These are phyloP conservation scores for Pichia ethanolica DNA, from an alignment of 805 yeast species.

Conservation along the genomic window DNA sequence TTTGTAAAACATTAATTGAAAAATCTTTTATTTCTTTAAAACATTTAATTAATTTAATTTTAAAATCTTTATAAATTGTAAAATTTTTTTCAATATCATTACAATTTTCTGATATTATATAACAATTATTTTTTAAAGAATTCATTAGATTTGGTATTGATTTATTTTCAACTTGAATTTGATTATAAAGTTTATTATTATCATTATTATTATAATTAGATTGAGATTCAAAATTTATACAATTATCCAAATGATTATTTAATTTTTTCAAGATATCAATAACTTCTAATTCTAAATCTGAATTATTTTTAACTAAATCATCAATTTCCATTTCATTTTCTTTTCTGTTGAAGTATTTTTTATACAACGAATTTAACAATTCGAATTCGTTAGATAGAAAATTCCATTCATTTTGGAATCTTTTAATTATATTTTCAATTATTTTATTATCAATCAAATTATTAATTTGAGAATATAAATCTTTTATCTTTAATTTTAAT, in stretches of 20 bases:
- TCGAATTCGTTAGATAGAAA: slow-evolving; percentile 15
- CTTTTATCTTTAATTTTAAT: slow-evolving; percentile 25
- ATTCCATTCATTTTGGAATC: slow-evolving; percentile 22
- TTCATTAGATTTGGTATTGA: slow-evolving; percentile 45
- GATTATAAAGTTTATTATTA: slow-evolving; percentile 33
- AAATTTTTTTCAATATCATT: slow-evolving; percentile 21
- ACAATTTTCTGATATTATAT: slow-evolving; percentile 23
- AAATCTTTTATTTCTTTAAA: slow-evolving; percentile 7
- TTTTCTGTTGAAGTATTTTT: slow-evolving; percentile 11
- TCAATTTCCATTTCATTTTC: slow-evolving; percentile 18
- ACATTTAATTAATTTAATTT: slow-evolving; percentile 3
- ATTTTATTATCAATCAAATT: slow-evolving; percentile 22
- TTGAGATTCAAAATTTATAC: slow-evolving; percentile 36
- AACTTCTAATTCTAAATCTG: slow-evolving; percentile 55
- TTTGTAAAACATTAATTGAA: slow-evolving; percentile 3
- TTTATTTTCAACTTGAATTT: slow-evolving; percentile 40
- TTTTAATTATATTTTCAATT: slow-evolving; percentile 21
- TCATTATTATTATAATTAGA: slow-evolving; percentile 21
- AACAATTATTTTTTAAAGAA: slow-evolving; percentile 35
- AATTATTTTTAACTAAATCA: slow-evolving; percentile 32
- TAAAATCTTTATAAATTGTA: slow-evolving; percentile 16
- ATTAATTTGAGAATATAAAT: slow-evolving; percentile 24
- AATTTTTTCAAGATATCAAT: slow-evolving; percentile 63
- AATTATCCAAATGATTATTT: slow-evolving; percentile 79
- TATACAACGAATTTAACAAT: slow-evolving; percentile 15